phyloP scores from a whole-genome alignment of 345 rosid genomes.

The Gossypium turneri region DNA sequence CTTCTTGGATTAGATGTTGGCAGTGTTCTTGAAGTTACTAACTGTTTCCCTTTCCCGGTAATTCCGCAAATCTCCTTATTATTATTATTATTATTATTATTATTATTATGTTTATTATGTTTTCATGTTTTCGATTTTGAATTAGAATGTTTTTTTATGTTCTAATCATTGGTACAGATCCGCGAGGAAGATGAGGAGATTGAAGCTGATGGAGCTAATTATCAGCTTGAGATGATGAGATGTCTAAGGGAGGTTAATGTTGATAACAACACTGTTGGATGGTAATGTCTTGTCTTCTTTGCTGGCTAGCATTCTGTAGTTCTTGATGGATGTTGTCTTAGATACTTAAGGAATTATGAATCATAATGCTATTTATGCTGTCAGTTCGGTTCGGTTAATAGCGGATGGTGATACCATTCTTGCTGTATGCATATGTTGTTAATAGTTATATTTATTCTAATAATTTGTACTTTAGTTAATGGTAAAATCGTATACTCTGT shows the following conservation, averaged over 20 bases:
- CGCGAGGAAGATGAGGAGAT: conserved; percentile 94
- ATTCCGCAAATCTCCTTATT: background rate
- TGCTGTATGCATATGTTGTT: background rate
- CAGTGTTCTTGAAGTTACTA: conserved; percentile 95
- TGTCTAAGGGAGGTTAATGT: conserved; percentile 97
- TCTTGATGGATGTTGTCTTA: background rate
- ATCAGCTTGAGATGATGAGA: conserved; percentile 99
- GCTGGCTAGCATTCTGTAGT: background rate
- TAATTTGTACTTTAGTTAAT: background rate
- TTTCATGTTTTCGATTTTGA: background rate
- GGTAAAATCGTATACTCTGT: background rate
- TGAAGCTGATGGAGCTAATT: conserved; percentile 98
- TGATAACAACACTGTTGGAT: conserved; percentile 97
- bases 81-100: background rate
- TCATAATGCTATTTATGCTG: background rate
- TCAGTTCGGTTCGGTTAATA: background rate
- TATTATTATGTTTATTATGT: background rate
- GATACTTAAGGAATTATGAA: background rate
- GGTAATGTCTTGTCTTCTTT: conserved; percentile 38
- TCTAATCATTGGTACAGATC: conserved; percentile 29
- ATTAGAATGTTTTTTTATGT: background rate
- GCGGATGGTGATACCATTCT: background rate
- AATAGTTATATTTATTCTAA: background rate
- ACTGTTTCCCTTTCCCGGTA: conserved; percentile 99
- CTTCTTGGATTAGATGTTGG: conserved; percentile 99